Evolutionary conservation across 2,329 filamentous ascomycete genomes (phyloP).

Genomic region (Cladosporium oxysporum): DNA sequence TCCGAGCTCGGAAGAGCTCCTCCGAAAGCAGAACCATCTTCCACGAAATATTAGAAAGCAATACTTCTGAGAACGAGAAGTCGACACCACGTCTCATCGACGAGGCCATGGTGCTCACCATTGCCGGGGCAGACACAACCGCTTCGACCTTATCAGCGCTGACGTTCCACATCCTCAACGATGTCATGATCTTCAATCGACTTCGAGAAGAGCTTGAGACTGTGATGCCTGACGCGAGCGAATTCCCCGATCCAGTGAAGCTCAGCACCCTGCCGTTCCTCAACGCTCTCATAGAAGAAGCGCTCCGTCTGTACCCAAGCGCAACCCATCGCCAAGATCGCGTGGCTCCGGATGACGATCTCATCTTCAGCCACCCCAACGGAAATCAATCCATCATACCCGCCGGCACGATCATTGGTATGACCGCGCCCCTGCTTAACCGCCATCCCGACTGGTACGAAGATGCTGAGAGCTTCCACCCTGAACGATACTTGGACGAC

Average conservation of each 20-base stretch:
- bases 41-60: slow-evolving; percentile 20
- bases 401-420: not conserved
- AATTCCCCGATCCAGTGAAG: not conserved
- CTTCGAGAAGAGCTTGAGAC: not conserved
- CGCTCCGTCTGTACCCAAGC: slow-evolving; percentile 14
- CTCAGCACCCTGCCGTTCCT: slow-evolving; percentile 9
- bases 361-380: not conserved
- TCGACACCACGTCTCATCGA: slow-evolving; percentile 16
- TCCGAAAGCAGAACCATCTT: slow-evolving; percentile 19
- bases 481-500: not conserved
- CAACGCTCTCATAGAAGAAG: slow-evolving; percentile 18
- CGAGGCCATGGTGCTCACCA: slow-evolving; percentile 21
- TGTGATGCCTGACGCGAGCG: not conserved
- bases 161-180: not conserved
- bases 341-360: slow-evolving; percentile 7
- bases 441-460: not conserved
- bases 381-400: not conserved
- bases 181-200: not conserved
- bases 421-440: not conserved
- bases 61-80: slow-evolving; percentile 17
- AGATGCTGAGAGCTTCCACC: not conserved
- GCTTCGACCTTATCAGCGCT: slow-evolving; percentile 13
- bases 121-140: slow-evolving; percentile 23
- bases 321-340: slow-evolving; percentile 17
- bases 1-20: not conserved